phyloP scores from a whole-genome alignment of 148 eudicot species.

The Amaranthus hypochondriacus region DNA sequence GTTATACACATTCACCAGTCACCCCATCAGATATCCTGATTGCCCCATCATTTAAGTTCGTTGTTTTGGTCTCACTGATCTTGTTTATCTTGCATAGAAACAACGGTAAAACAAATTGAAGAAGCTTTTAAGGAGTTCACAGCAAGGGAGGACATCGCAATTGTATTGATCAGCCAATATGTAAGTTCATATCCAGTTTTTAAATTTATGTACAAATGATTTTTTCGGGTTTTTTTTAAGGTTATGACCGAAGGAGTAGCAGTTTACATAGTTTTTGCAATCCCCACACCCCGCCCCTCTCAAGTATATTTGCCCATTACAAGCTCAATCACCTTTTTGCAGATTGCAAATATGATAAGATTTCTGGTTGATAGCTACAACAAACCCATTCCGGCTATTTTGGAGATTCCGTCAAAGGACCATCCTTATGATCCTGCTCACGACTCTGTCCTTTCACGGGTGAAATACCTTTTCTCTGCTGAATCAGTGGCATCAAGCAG shows the following conservation, averaged over 20 bases:
- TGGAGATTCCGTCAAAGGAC: conserved; percentile 97
- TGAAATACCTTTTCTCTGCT: conserved; percentile 57
- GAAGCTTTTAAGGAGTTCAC: conserved; percentile 79
- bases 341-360: conserved; percentile 96
- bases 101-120: conserved; percentile 66
- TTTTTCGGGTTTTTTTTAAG: too few relatives aligned
- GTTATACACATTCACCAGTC: neutral
- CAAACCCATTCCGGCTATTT: conserved; percentile 89
- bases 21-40: neutral
- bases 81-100: conserved; percentile 31
- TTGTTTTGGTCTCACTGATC: neutral
- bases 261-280: neutral
- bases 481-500: conserved; percentile 60
- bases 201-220: too few relatives aligned
- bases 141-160: conserved; percentile 67
- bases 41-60: neutral
- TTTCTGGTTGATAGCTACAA: conserved; percentile 92
- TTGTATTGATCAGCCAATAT: conserved; percentile 70
- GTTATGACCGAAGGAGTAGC: too few relatives aligned
- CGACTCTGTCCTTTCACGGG: conserved; percentile 94
- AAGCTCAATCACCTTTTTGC: conserved; percentile 2
- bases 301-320: neutral
- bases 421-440: conserved; percentile 95
- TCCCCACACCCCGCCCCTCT: neutral
- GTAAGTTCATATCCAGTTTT: conserved; percentile 31